Base-by-base conservation (phyloP, 176 grass and related monocot genomes). In the Hordeum marinum region DNA sequence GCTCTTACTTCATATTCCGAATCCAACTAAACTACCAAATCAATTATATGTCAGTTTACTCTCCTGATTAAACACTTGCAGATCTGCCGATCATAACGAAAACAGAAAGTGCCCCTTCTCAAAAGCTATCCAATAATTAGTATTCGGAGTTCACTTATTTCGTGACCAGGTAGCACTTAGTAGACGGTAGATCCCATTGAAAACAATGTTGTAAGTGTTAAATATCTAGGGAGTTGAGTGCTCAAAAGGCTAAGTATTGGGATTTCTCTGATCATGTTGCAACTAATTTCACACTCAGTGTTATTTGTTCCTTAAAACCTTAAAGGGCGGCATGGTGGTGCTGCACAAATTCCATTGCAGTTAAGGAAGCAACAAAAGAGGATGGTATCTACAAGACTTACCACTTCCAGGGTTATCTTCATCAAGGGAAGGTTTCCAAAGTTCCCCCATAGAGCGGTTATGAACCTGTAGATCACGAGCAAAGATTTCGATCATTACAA, bases 381-480 rank as follows among this genome's bases (percentile, higher is more conserved):
- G 36, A 25, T 35, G 55, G 40, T 41, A n/a, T 54, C 42, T 39
- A 68, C 32, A 81, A 34, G 39, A 77, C 23, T 77, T 90, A 78
- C 83, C 85, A 34, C 71, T 80, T 69, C 69, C 76, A 17, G 68
- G 34, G 23, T 26, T 75, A 69, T 84, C 81, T 80, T 84, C 89
- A 69, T 76, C 76, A 34, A 79, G 64, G 7, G 76, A 84, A 40
- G 52, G 80, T 69, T 84, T 87, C 85, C 68, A 87, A 81, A 80
- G 69, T 81, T 70, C 76, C 36, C 62, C 78, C 17, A 32, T 14
- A 62, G 83, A 59, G 10, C 68, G 12, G 3, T 83, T 75, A 63
- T 52, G 25, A 83, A 68, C 79, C 83, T 88, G 83, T 82, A 78
- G 36, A 72, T 37, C 21, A 75, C 72, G 5, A 46, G 20, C 9